Percentiles rank a stretch among this genome's conserved stretches.
Conservation (phyloP, 805 yeast species). For the Spathaspora gorwiae region DNA sequence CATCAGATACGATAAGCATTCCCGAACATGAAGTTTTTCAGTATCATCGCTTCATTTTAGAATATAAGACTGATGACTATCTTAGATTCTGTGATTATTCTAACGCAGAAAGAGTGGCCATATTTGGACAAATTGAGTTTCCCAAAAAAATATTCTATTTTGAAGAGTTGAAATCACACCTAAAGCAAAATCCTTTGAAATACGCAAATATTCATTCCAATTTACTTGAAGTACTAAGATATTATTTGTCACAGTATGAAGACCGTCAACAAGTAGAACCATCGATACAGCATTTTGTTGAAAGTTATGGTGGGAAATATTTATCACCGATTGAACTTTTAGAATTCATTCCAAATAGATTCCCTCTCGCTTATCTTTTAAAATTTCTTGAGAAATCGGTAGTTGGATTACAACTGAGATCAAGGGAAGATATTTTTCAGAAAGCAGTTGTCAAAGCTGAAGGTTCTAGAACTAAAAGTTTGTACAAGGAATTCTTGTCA, state of each 20-base stretch:
- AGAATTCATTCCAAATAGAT: conserved; percentile 21
- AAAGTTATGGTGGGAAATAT: conserved; percentile 9
- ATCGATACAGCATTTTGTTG: conserved; percentile 27
- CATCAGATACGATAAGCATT: not conserved
- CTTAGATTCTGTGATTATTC: conserved; percentile 22
- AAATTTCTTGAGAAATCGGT: conserved; percentile 21
- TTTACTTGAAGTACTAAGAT: conserved; percentile 14
- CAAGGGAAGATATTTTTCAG: conserved; percentile 14
- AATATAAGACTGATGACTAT: not conserved
- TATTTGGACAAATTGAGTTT: conserved; percentile 17
- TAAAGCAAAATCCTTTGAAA: not conserved
- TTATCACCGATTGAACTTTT: conserved; percentile 24
- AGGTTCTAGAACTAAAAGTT: conserved; percentile 5
- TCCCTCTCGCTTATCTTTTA: conserved; percentile 18
- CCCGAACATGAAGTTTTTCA: conserved; percentile 3
- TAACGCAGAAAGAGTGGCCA: conserved; percentile 29
- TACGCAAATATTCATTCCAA: conserved; percentile 1
- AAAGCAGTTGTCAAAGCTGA: conserved; percentile 30
- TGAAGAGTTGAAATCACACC: not conserved
- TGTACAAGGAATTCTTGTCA: conserved; percentile 2
- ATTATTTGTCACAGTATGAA: conserved; percentile 11
- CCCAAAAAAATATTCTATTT: conserved; percentile 16
- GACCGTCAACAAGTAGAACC: conserved; percentile 7
- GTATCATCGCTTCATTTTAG: conserved; percentile 1
- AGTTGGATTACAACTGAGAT: conserved; percentile 15